These are phyloP conservation scores for Endoconidiophora laricicola DNA, from an alignment of 2,329 filamentous ascomycete genomes.

Conservation along the genomic window DNA sequence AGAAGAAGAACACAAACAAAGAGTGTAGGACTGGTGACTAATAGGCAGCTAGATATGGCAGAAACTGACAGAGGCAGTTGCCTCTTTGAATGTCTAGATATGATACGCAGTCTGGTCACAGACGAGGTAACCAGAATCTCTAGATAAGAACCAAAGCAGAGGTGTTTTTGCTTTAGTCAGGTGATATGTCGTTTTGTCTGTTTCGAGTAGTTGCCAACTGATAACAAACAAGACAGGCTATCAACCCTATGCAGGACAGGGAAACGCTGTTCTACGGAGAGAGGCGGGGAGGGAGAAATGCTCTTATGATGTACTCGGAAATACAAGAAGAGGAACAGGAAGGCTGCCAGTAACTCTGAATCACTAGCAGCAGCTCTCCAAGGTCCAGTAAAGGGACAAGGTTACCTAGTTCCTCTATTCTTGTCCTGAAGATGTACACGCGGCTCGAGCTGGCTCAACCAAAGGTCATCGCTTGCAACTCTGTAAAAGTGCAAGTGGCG, in stretches of 20 bases:
- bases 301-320: constrained; percentile 7
- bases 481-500: not conserved
- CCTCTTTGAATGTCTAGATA: too few relatives aligned
- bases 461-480: constrained; percentile 9
- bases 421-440: constrained; percentile 12
- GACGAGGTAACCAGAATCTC: not conserved
- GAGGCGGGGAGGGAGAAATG: not conserved
- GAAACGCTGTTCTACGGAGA: too few relatives aligned
- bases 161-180: not conserved
- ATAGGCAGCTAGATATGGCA: too few relatives aligned
- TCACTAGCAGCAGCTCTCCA: constrained; percentile 13
- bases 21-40: not conserved
- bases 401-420: constrained; percentile 9
- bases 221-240: not conserved
- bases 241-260: not conserved
- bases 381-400: constrained; percentile 2
- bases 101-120: not conserved
- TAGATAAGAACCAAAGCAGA: not conserved
- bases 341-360: constrained; percentile 12
- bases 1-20: not conserved
- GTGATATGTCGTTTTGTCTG: not conserved
- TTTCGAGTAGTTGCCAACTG: not conserved
- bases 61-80: too few relatives aligned
- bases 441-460: constrained; percentile 5
- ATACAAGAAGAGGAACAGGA: constrained; percentile 12